These are phyloP conservation scores for Physaria fendleri DNA, from an alignment of 345 rosid species.

Conservation along the genomic window DNA sequence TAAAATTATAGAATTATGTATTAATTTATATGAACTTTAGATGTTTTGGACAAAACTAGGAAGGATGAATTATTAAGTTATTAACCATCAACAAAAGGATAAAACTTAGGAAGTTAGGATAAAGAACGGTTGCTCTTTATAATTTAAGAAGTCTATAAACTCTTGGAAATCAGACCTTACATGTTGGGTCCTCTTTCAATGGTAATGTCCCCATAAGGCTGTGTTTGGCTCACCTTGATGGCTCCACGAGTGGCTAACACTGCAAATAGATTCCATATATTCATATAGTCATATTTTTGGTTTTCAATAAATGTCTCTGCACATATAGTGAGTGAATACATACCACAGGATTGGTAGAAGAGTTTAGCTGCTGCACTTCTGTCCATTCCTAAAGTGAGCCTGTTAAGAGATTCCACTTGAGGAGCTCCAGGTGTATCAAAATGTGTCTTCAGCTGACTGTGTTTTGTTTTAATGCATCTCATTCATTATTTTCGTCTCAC, in stretches of 20 bases:
- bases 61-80: no score
- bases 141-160: no score
- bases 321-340: no score
- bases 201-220: constrained; percentile 67
- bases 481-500: neutral
- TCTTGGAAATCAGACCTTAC: constrained; percentile 24
- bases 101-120: no score
- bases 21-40: no score
- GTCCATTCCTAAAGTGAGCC: constrained; percentile 61
- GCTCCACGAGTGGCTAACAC: constrained; percentile 59
- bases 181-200: constrained; percentile 62
- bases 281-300: neutral
- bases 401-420: constrained; percentile 54
- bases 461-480: constrained; percentile 3
- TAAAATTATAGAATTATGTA: no score
- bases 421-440: constrained; percentile 80
- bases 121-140: no score
- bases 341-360: constrained; percentile 87
- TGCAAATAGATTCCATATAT: constrained; percentile 26
- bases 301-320: no score
- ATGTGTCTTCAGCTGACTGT: constrained; percentile 72
- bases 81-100: no score
- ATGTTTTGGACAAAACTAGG: no score
- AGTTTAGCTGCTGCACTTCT: constrained; percentile 71
- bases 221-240: constrained; percentile 50